Evolutionary conservation across 2,329 filamentous ascomycete genomes (phyloP), one percentile per base, ranked within the genome.

Genomic region (Colletotrichum endophyticum): DNA sequence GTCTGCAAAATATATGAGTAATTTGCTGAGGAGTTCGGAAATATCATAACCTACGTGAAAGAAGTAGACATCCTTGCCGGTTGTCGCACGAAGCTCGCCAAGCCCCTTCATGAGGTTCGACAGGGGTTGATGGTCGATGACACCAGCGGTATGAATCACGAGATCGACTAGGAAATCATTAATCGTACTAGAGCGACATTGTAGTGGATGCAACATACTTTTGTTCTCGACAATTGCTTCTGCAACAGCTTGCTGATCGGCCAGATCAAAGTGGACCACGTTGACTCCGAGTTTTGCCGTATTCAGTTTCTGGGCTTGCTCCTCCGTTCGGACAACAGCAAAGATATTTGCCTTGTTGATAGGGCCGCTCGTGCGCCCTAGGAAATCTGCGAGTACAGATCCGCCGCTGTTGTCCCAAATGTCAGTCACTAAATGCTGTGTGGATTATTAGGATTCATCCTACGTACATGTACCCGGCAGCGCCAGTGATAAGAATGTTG

Each of bases 401-500:
- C 85, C 85, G 16, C 85, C 84, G 4, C 84, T 72, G 15, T 57
- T 8, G 6, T 22, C 44, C n/a, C 3, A 53, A 7, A 22, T 22
- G n/a, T 53, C 44, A 53, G 44, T 53, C 12, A n/a, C 5, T 13
- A 8, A 53, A 8, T 53, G n/a, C 19, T 9, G n/a, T 13, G 12
- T 5, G 6, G 6, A 53, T 13, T 13, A 4, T 13, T 2, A 22
- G 44, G 12, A 67, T 53, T 39, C 15, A 30, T 32, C 8, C 4
- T 8, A 3, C 70, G 12, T 77, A 80, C 84, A 85, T 82, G 79
- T 84, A 85, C 39, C 84, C 84, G 32, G 82, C 84, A 22, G 82
- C 83, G 44, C 84, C 84, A 59, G 84, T 85, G 75, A 85, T 80
- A 44, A 85, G 81, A 66, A 84, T 79, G 32, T 84, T 84, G 4